Conservation (phyloP, 176 grass and related monocot genomes). For the Musa schizocarpa region DNA sequence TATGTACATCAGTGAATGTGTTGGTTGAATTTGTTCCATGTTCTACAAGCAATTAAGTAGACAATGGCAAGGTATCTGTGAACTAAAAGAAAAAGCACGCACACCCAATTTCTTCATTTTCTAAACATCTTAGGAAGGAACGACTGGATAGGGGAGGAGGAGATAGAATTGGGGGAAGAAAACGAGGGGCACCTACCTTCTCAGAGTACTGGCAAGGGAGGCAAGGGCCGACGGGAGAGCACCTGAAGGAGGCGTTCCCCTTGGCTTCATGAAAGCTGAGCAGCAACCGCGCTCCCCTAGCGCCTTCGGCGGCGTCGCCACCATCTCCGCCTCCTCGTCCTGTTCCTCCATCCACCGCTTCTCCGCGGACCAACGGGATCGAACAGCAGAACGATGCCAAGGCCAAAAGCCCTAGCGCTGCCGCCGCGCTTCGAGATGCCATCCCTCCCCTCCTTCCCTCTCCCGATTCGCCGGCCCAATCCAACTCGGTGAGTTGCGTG, state of each 20-base stretch:
- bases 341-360: neutral
- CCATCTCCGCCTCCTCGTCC: neutral
- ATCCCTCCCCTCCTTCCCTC: neutral
- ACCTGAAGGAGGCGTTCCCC: constrained; percentile 67
- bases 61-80: too few species aligned
- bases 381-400: neutral
- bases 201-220: constrained; percentile 81
- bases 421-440: neutral
- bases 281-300: constrained; percentile 38
- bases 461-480: too few species aligned
- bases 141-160: neutral
- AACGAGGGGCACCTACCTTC: constrained; percentile 50
- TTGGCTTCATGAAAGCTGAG: constrained; percentile 64
- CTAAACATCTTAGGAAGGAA: neutral
- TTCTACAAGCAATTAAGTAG: too few species aligned
- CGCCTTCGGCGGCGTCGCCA: neutral
- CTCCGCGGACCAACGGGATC: neutral
- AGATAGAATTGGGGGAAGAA: neutral
- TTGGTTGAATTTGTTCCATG: too few species aligned
- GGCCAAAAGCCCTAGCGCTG: neutral
- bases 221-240: constrained; percentile 66
- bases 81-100: neutral
- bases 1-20: too few species aligned
- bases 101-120: neutral
- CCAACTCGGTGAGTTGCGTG: too few species aligned